Base-by-base conservation (phyloP, 192 early-diverging fungal genomes). In the Oehlia diaphana region DNA sequence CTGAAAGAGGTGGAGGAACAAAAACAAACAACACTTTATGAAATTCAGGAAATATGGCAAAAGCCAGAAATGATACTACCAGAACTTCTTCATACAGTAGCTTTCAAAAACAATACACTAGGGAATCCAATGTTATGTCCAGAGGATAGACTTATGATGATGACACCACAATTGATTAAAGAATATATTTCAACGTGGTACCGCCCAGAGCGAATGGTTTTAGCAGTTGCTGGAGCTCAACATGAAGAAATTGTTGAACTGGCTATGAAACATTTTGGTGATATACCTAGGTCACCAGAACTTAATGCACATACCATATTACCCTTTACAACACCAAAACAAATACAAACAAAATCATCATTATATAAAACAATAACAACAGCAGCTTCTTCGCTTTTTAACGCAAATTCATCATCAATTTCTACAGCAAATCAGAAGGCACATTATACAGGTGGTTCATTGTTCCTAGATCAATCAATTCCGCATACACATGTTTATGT, bases 151-250 rank as follows among this genome's bases (percentile, higher is more conserved):
- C 88, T 98, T 23, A 83, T 88, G 44, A 76, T 72, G 0, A 92
- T 96, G 79, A 93, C 92, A 1, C 88, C 92, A 1, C 89, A 90
- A 2, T 81, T 88, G 21, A 89, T 99, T 53, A 89, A 86, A 49
- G 73, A 86, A 9, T 99, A 93, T 82, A 92, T 93, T 68, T 80
- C 86, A 23, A 91, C 84, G 13, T 97, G 96, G 96, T 96, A 93
- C 83, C 89, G 92, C 9, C 96, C 97, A 0, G 94, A 97, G 73
- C 91, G 96, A 63, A 96, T 99, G 68, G 96, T 96, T 4, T 87
- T 99, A 19, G 93, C 94, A 4, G 95, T 92, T 4, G 90, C 94
- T 35, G 98, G 98, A 6, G 89, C 94, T 61, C 90, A 92, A 33
- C 98, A 99, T 78, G 91, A 93, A n/a, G 84, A 91, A 63, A 87